Conservation (phyloP, 345 rosid species). For the Heritiera fomes region DNA sequence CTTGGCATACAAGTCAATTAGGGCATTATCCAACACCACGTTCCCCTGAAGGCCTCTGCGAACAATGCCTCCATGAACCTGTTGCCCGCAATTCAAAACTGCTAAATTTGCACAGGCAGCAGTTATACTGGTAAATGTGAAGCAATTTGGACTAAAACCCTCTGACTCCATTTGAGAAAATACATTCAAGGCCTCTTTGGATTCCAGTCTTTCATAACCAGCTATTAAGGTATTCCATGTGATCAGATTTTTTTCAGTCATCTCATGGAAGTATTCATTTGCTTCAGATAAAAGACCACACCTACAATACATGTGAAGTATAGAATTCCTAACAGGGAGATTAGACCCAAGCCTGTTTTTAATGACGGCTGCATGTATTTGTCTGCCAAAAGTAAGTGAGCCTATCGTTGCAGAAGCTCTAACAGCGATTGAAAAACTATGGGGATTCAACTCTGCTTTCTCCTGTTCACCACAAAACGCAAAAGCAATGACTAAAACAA, state of each 20-base stretch:
- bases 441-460: constrained; percentile 55
- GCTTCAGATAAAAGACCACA: constrained; percentile 65
- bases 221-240: constrained; percentile 87
- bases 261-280: constrained; percentile 60
- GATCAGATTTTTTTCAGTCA: constrained; percentile 68
- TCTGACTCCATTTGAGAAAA: constrained; percentile 62
- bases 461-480: constrained; percentile 48
- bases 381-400: constrained; percentile 55
- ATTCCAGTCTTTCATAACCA: constrained; percentile 62
- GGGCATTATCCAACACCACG: constrained; percentile 63
- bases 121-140: constrained; percentile 68
- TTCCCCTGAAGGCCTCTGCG: constrained; percentile 59
- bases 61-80: constrained; percentile 73
- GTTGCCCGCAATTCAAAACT: constrained; percentile 65
- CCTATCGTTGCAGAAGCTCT: constrained; percentile 81
- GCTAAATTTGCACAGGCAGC: constrained; percentile 84
- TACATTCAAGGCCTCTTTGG: constrained; percentile 53
- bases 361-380: constrained; percentile 55
- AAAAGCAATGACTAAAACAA: constrained; percentile 10
- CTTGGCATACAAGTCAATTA: constrained; percentile 89
- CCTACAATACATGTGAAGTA: constrained; percentile 88
- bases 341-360: constrained; percentile 63
- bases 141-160: constrained; percentile 71
- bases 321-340: constrained; percentile 83
- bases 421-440: constrained; percentile 74